A percentile compares a stretch with the other conserved stretches of the same genome.
Conservation (phyloP, 108 stramenopile species). For the Fragilaria crotonensis region DNA sequence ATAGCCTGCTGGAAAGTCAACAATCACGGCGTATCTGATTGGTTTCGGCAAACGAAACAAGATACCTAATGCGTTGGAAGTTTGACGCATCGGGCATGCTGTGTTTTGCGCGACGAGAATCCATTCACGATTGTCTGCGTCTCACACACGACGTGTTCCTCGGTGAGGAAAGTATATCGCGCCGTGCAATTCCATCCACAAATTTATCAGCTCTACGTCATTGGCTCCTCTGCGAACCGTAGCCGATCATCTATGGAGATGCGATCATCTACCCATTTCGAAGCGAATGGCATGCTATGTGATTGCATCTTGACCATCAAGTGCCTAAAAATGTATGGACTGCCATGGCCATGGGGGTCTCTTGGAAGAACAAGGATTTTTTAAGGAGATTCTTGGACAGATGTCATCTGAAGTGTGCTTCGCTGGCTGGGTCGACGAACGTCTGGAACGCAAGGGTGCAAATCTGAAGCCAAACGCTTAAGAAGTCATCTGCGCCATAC, state of each 20-base stretch:
- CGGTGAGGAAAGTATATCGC: slow-evolving; percentile 84
- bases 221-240: slow-evolving; percentile 62
- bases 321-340: too few species aligned
- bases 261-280: slow-evolving; percentile 38
- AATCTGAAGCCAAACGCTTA: too few species aligned
- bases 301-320: too few species aligned
- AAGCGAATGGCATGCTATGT: too few species aligned
- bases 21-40: slow-evolving; percentile 78
- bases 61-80: slow-evolving; percentile 52
- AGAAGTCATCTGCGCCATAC: too few species aligned
- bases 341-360: too few species aligned
- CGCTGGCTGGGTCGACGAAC: too few species aligned
- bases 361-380: too few species aligned
- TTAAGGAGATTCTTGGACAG: too few species aligned
- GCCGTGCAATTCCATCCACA: slow-evolving; percentile 73
- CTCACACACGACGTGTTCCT: slow-evolving; percentile 78
- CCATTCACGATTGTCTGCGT: slow-evolving; percentile 60
- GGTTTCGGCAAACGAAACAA: slow-evolving; percentile 54
- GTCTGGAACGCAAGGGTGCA: too few species aligned
- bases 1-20: slow-evolving; percentile 14
- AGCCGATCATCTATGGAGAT: slow-evolving; percentile 74
- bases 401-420: too few species aligned
- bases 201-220: slow-evolving; percentile 77
- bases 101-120: slow-evolving; percentile 48
- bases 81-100: slow-evolving; percentile 76